These are phyloP conservation scores for Candolleomyces aberdarensis DNA, from an alignment of 768 basidiomycete genomes.

Conservation along the genomic window DNA sequence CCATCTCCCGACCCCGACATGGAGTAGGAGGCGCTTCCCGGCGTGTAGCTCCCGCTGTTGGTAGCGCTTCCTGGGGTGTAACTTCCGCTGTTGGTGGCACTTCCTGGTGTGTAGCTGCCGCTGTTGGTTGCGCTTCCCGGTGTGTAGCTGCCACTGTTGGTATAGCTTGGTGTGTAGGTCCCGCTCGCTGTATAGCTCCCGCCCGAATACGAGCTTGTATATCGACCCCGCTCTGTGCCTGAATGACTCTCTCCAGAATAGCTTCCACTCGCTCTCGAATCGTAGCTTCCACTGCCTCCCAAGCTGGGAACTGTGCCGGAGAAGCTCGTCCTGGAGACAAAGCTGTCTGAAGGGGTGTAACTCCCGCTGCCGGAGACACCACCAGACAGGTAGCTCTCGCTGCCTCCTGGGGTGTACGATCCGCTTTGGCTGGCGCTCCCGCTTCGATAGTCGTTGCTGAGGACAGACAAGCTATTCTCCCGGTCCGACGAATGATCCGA, in stretches of 20 bases:
- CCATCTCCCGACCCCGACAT: neutral
- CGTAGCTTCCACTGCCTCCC: conserved; percentile 10
- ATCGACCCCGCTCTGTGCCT: neutral
- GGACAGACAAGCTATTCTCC: conserved; percentile 41
- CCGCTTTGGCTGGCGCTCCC: conserved; percentile 26
- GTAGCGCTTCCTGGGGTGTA: conserved; percentile 9
- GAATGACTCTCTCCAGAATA: conserved; percentile 1
- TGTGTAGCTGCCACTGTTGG: conserved; percentile 16
- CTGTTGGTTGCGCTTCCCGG: neutral
- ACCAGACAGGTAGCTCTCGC: conserved; percentile 22
- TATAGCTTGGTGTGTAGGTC: neutral
- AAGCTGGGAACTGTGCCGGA: neutral
- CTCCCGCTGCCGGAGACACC: conserved; percentile 20
- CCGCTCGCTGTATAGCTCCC: conserved; percentile 6
- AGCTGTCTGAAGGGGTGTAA: conserved; percentile 22
- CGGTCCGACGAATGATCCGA: conserved; percentile 52
- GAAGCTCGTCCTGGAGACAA: conserved; percentile 7
- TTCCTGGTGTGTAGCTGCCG: conserved; percentile 5
- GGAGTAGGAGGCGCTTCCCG: conserved; percentile 7
- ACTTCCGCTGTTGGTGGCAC: conserved; percentile 2
- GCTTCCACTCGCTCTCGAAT: conserved; percentile 6
- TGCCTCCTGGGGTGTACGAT: conserved; percentile 21
- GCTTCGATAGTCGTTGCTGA: conserved; percentile 24
- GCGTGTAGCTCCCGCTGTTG: conserved; percentile 15
- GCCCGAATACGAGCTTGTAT: conserved; percentile 4